Base-by-base conservation (phyloP, 208 protist genomes). In the Acanthamoeba triangularis region DNA sequence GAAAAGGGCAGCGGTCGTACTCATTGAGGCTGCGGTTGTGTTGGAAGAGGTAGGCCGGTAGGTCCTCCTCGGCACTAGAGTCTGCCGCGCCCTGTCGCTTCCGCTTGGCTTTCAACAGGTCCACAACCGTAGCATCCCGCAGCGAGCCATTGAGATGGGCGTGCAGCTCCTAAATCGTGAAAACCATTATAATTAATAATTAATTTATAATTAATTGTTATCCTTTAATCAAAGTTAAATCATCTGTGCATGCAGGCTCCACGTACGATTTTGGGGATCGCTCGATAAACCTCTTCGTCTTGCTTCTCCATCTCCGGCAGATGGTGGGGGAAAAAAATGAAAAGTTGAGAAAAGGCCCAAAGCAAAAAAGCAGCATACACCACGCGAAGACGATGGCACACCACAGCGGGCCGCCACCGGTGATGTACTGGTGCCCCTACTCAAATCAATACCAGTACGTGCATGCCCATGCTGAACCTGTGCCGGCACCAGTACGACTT, bases 101-200 rank as follows among this genome's bases (percentile, higher is more conserved):
- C 23, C 84, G 52, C 56, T 91, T 91, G 84, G 84, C 84, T 3
- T 33, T 18, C 25, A 63, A 33, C 10, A 91, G 84, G 23, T 91
- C 84, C 23, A 91, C 18, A 1, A 91, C 84, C 2, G 84, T 91
- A 3, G 11, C 28, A 52, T 91, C 84, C n/a, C 84, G 23, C 54
- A 91, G 30, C n/a, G 56, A 74, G 14, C 84, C 84, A 30, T 91
- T 91, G 30, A 91, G 54, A 69, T 91, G 84, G 61, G 84, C 84
- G 25, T 91, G 84, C 30, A 91, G 54, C 37, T 91, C 84, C 84
- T 91, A 30, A 16, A 59, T 33, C 16, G 8, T 23, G n/a, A 37
- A 37, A 44, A 67, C 28, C n/a, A n/a, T 78, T 37, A 37, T 10
- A 23, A 44, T 35, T 33, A 41, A 28, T 28, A 2, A 33, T 78